Conservation (phyloP, 2,329 filamentous ascomycete species). For the Penicillium sclerotiorum region DNA sequence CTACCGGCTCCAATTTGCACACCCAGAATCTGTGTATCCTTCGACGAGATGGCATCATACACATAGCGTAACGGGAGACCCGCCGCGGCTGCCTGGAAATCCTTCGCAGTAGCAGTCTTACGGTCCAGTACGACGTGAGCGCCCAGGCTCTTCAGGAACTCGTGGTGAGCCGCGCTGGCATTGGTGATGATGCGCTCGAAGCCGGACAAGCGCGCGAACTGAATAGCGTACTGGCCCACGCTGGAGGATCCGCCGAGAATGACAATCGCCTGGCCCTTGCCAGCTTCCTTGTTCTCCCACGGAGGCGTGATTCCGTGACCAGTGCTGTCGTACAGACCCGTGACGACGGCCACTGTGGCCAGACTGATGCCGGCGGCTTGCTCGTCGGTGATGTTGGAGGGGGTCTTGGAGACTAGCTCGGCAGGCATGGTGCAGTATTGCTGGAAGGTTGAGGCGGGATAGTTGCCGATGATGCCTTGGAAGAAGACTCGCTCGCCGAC, state of each 20-base stretch:
- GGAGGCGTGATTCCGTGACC: conserved; percentile 32
- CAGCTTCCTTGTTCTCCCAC: conserved; percentile 30
- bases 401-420: conserved; percentile 35
- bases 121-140: conserved; percentile 34
- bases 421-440: conserved; percentile 41
- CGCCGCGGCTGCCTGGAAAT: conserved; percentile 20
- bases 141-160: conserved; percentile 20
- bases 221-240: conserved; percentile 39
- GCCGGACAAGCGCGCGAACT: conserved; percentile 37
- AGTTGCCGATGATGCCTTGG: conserved; percentile 36
- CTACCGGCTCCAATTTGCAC: conserved; percentile 30
- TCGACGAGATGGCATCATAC: conserved; percentile 34
- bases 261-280: conserved; percentile 20
- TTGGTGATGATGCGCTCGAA: conserved; percentile 38
- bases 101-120: conserved; percentile 25
- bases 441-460: conserved; percentile 39
- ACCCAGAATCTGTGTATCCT: conserved; percentile 33
- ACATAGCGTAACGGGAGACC: conserved; percentile 32
- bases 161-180: conserved; percentile 30
- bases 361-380: conserved; percentile 31
- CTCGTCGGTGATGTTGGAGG: conserved; percentile 31
- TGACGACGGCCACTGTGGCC: conserved; percentile 10
- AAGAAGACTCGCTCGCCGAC: conserved; percentile 38
- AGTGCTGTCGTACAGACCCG: conserved; percentile 17
- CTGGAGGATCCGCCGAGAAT: conserved; percentile 42